These are phyloP conservation scores for Xylariaceae sp. DNA, from an alignment of 2,329 filamentous ascomycete genomes.

Conservation along the genomic window DNA sequence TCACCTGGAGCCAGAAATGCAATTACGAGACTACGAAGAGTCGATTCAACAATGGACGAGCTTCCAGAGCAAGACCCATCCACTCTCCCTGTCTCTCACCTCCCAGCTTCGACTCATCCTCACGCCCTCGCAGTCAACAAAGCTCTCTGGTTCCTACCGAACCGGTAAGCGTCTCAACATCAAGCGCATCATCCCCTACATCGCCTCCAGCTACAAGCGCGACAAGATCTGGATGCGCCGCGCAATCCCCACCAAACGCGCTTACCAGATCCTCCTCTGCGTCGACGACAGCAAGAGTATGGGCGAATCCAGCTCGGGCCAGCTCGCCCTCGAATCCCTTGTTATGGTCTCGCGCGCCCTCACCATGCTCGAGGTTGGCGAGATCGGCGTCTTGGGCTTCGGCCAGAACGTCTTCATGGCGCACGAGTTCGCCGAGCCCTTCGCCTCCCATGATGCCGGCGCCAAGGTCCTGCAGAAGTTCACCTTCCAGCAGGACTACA, in stretches of 20 bases:
- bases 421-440: slow-evolving; percentile 77
- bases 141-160: slow-evolving; percentile 92
- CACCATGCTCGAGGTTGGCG: slow-evolving; percentile 88
- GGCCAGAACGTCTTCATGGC: slow-evolving; percentile 78
- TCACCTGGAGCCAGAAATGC: slow-evolving; percentile 51
- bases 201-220: slow-evolving; percentile 94
- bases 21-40: slow-evolving; percentile 45
- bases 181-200: slow-evolving; percentile 99
- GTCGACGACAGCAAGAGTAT: slow-evolving; percentile 95
- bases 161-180: slow-evolving; percentile 98
- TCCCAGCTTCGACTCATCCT: slow-evolving; percentile 95
- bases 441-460: slow-evolving; percentile 70
- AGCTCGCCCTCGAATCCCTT: slow-evolving; percentile 86
- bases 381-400: slow-evolving; percentile 88
- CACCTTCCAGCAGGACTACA: slow-evolving; percentile 77
- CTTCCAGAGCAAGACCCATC: slow-evolving; percentile 78
- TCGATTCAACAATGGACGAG: slow-evolving; percentile 75
- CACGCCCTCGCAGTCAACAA: slow-evolving; percentile 88
- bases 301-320: slow-evolving; percentile 71
- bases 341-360: slow-evolving; percentile 85
- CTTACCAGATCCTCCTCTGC: slow-evolving; percentile 95
- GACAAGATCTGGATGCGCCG: slow-evolving; percentile 99
- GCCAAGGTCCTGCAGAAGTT: slow-evolving; percentile 82
- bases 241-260: slow-evolving; percentile 82
- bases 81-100: slow-evolving; percentile 81